Evolutionary conservation across 176 grass and related monocot species (phyloP).

Genomic region (Pontederia crassipes): DNA sequence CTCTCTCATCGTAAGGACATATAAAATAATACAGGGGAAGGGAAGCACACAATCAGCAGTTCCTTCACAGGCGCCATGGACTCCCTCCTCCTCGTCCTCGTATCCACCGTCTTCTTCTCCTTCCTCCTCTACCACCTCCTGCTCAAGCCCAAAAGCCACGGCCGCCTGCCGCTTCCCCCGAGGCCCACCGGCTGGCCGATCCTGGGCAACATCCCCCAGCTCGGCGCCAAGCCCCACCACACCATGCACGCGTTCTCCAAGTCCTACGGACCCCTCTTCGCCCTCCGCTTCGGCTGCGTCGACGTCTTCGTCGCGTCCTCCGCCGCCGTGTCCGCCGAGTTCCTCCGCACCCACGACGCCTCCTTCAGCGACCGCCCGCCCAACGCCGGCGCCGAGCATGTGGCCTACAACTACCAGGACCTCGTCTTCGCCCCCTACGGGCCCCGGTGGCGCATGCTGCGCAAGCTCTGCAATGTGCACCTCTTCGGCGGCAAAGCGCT

Average conservation of each 20-base stretch:
- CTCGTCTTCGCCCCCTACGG: slow-evolving; percentile 68
- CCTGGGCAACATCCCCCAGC: slow-evolving; percentile 61
- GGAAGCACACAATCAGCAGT: too few species aligned
- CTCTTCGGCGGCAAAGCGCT: slow-evolving; percentile 52
- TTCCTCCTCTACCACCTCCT: too few species aligned
- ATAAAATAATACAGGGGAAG: too few species aligned
- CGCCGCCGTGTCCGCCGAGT: slow-evolving; percentile 24
- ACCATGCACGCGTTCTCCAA: slow-evolving; percentile 30
- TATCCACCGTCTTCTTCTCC: not conserved
- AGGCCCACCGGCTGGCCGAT: slow-evolving; percentile 62
- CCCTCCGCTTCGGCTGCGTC: slow-evolving; percentile 42
- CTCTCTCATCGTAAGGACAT: too few species aligned
- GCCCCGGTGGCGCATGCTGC: slow-evolving; percentile 42
- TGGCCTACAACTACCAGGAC: slow-evolving; percentile 76
- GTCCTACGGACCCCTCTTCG: slow-evolving; percentile 39
- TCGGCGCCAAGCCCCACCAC: slow-evolving; percentile 58
- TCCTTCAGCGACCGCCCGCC: slow-evolving; percentile 50
- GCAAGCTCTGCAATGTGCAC: slow-evolving; percentile 47
- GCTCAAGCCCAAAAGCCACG: too few species aligned
- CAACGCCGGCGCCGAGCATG: slow-evolving; percentile 50
- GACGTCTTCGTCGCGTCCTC: slow-evolving; percentile 47
- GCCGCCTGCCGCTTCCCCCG: slow-evolving; percentile 22
- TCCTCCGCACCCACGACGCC: slow-evolving; percentile 50
- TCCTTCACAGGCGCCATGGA: too few species aligned
- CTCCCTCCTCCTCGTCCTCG: too few species aligned